Evolutionary conservation across 305 asterid species (phyloP), one percentile per base, ranked within the genome.

Genomic region (Plantago lanceolata): DNA sequence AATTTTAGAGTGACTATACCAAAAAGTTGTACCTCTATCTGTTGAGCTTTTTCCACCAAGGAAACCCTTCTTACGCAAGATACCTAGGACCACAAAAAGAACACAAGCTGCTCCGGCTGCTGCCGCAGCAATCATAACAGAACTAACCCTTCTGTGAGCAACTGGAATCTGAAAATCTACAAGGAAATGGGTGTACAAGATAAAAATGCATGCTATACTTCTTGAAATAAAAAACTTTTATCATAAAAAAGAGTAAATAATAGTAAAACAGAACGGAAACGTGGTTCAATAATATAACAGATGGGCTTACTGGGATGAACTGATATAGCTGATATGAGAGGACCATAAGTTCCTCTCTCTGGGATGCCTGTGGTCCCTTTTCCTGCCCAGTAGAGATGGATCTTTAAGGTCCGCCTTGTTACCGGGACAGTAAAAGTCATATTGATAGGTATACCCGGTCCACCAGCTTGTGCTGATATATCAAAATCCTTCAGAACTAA

Each of bases 311-410:
- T 85, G 24, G 95, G 90, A 70, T 77, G 87, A 5, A 92, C 89
- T 29, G 96, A 86, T 82, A 91, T 88, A 54, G 96, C 96, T 65
- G 96, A 88, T 76, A 91, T 82, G 37, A 86, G 76, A 77, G 98
- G 96, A 66, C 98, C 98, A 71, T 91, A 91, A 70, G 70, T 79
- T 75, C 96, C 96, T 78, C 98, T 84, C 15, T 49, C 52, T 29
- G 98, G 98, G 48, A 91, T 88, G 73, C 98, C 98, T 0, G 96
- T 86, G 17, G 98, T 91, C 67, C 98, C 98, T 69, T 60, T 83
- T 68, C 98, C 98, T 1, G 95, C 92, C 96, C 96, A 91, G 73
- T 88, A 86, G 51, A 88, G 80, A 80, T 86, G 98, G 76, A 91
- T 76, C 77, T 91, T 91, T 79, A 91, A 69, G 8, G 94, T 83